Evolutionary conservation across 805 yeast species (phyloP).

Genomic region (Candida nitratophila): DNA sequence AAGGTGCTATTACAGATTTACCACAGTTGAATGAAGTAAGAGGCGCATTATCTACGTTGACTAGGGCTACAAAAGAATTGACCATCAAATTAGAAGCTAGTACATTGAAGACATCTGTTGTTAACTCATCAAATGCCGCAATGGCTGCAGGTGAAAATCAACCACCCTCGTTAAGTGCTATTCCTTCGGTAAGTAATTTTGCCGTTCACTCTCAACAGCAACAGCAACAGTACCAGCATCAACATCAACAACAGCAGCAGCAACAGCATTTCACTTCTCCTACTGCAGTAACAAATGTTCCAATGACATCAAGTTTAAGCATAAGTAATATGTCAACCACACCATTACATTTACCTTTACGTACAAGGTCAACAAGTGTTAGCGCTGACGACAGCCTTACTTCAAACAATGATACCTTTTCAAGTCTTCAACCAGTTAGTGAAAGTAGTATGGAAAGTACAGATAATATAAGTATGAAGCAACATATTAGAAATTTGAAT

Average conservation of each 20-base stretch:
- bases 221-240: neutral
- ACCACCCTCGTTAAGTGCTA: constrained; percentile 27
- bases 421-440: neutral
- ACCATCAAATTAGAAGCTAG: constrained; percentile 76
- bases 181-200: constrained; percentile 28
- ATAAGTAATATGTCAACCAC: neutral
- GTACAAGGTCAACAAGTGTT: neutral
- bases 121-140: constrained; percentile 11
- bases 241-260: neutral
- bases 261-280: neutral
- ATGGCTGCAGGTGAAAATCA: constrained; percentile 15
- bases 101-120: constrained; percentile 31
- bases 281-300: no score
- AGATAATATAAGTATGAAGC: neutral
- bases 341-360: neutral
- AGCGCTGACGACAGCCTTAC: neutral
- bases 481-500: neutral
- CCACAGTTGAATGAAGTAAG: constrained; percentile 76
- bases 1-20: constrained; percentile 72
- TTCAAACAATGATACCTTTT: neutral
- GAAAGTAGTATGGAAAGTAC: neutral
- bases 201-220: constrained; percentile 3
- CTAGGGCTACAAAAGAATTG: constrained; percentile 86
- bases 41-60: constrained; percentile 70
- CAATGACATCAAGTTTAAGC: neutral